Conservation (phyloP, 805 yeast genomes). For the Starmerella stigmatis region DNA sequence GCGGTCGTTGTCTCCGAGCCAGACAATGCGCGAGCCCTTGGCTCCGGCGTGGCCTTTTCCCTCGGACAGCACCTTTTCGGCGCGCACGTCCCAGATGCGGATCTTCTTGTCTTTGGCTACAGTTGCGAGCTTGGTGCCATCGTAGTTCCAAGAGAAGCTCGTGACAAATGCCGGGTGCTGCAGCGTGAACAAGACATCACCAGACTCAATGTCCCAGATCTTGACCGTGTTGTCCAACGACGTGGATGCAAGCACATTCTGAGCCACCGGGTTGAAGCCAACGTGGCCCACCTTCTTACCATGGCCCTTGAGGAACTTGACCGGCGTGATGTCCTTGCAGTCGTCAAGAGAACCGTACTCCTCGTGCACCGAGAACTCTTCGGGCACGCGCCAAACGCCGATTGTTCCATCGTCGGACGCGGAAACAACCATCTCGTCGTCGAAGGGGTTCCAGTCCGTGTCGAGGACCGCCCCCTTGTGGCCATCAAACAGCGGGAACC, state of each 20-base stretch:
- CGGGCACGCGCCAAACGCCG: constrained; percentile 80
- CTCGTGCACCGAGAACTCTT: constrained; percentile 58
- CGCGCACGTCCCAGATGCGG: constrained; percentile 82
- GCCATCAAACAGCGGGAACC: constrained; percentile 87
- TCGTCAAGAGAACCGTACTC: constrained; percentile 38
- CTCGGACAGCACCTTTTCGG: constrained; percentile 63
- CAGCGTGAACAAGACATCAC: constrained; percentile 58
- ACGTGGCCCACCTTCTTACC: constrained; percentile 89
- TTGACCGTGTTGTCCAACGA: constrained; percentile 86
- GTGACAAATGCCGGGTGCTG: constrained; percentile 85
- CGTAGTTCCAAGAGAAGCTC: constrained; percentile 82
- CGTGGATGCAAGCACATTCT: constrained; percentile 76
- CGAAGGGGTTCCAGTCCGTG: constrained; percentile 90
- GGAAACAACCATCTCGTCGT: constrained; percentile 62
- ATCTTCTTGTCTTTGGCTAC: constrained; percentile 82
- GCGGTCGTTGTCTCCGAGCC: constrained; percentile 83
- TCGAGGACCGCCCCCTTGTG: constrained; percentile 93
- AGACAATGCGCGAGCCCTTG: constrained; percentile 72
- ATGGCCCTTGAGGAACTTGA: constrained; percentile 69
- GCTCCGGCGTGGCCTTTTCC: constrained; percentile 92
- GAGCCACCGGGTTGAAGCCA: constrained; percentile 78
- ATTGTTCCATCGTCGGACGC: constrained; percentile 77
- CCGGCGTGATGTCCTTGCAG: constrained; percentile 60
- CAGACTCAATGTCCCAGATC: constrained; percentile 77
- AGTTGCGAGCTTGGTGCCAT: constrained; percentile 79